These are phyloP conservation scores for Corniculantispora saksenae DNA, from an alignment of 2,329 filamentous ascomycete genomes.

Conservation along the genomic window DNA sequence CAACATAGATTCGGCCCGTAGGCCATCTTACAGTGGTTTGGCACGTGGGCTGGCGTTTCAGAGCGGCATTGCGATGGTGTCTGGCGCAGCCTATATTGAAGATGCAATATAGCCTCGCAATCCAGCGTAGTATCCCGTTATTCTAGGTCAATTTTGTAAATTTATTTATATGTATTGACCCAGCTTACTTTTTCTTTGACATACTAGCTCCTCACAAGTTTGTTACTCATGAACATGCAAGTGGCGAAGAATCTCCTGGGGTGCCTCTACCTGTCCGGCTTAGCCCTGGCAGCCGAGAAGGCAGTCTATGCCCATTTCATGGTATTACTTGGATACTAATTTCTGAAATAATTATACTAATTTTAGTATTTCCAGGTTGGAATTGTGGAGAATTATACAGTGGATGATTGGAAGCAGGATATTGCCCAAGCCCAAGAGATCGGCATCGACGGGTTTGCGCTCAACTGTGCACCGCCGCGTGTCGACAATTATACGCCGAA, in stretches of 20 bases:
- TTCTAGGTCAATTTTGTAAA: neutral
- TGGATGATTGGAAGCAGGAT: constrained; percentile 25
- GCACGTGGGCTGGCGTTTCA: neutral
- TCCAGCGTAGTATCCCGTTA: neutral
- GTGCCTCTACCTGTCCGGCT: neutral
- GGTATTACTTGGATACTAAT: neutral
- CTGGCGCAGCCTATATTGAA: neutral
- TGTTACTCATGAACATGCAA: neutral
- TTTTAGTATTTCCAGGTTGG: constrained; percentile 19
- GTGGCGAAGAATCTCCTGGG: neutral
- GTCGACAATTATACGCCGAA: constrained; percentile 26
- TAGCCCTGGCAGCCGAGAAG: neutral
- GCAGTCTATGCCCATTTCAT: constrained; percentile 3
- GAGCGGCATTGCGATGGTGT: neutral
- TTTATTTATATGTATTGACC: neutral
- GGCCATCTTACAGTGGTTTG: neutral
- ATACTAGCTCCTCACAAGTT: too few relatives aligned
- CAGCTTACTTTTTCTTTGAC: too few relatives aligned
- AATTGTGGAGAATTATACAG: constrained; percentile 25
- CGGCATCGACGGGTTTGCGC: constrained; percentile 27
- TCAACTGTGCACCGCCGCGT: constrained; percentile 26
- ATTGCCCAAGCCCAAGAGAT: constrained; percentile 26
- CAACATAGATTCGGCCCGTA: constrained; percentile 6
- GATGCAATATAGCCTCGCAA: neutral
- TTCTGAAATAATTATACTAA: neutral